phyloP scores from a whole-genome alignment of 108 stramenopile genomes.

The Discostella stelligeroides region DNA sequence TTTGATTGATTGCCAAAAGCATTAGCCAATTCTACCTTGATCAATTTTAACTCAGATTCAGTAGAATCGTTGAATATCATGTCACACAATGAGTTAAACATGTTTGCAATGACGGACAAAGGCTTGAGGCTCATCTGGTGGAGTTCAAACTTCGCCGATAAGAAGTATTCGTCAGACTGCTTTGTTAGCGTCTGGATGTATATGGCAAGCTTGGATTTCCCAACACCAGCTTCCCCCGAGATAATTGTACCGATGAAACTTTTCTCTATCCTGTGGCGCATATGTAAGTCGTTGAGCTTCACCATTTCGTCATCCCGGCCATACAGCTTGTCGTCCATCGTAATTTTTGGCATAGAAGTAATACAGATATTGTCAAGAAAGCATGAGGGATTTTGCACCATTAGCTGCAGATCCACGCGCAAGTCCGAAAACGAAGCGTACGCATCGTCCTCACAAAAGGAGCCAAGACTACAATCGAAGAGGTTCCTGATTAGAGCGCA shows the following conservation, averaged over 20 bases:
- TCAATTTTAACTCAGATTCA: neutral
- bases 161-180: constrained; percentile 4
- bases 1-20: constrained; percentile 14
- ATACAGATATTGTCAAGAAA: too few species aligned
- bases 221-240: too few species aligned
- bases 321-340: constrained; percentile 21
- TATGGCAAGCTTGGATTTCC: too few species aligned
- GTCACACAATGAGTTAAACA: constrained; percentile 31
- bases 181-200: constrained; percentile 3
- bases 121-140: too few species aligned
- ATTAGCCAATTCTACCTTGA: constrained; percentile 2
- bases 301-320: too few species aligned
- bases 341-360: neutral
- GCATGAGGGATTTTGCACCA: constrained; percentile 13
- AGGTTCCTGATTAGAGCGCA: constrained; percentile 12
- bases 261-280: neutral
- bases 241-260: constrained; percentile 14
- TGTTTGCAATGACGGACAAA: constrained; percentile 4
- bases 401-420: constrained; percentile 21
- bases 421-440: constrained; percentile 28
- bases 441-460: too few species aligned
- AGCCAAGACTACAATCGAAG: constrained; percentile 23
- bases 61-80: constrained; percentile 5
- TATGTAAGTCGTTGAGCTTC: constrained; percentile 11
- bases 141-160: too few species aligned